Evolutionary conservation across 176 grass and related monocot species (phyloP).

Genomic region (Musa acuminata): DNA sequence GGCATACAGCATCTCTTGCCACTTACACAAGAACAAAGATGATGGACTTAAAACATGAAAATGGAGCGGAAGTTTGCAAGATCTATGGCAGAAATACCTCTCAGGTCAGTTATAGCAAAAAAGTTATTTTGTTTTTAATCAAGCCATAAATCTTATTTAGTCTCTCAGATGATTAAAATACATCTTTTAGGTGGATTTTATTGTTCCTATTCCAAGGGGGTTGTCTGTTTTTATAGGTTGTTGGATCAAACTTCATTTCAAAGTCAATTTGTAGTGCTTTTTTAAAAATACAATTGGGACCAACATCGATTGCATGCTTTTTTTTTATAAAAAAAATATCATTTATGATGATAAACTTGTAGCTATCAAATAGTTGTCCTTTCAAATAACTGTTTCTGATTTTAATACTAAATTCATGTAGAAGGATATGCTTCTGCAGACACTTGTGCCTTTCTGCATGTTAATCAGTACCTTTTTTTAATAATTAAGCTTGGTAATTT

Average conservation of each 20-base stretch:
- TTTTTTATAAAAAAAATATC: too few relatives aligned
- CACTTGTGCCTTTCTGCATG: background rate
- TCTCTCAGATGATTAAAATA: too few relatives aligned
- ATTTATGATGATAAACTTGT: background rate
- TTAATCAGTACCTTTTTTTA: background rate
- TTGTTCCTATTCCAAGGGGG: too few relatives aligned
- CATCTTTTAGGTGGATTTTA: too few relatives aligned
- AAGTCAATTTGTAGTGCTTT: too few relatives aligned
- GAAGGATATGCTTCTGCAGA: background rate
- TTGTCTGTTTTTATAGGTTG: too few relatives aligned
- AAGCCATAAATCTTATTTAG: background rate
- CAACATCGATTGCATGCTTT: too few relatives aligned
- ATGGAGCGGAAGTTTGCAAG: slow-evolving; percentile 54
- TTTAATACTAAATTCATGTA: too few relatives aligned
- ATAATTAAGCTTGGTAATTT: background rate
- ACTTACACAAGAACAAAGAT: slow-evolving; percentile 64
- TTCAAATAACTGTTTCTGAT: background rate
- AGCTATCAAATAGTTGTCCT: background rate
- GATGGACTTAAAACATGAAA: slow-evolving; percentile 72
- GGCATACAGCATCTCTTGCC: slow-evolving; percentile 66
- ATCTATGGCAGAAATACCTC: slow-evolving; percentile 50
- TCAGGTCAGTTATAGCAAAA: slow-evolving; percentile 36
- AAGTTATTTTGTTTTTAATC: background rate
- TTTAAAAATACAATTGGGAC: too few relatives aligned
- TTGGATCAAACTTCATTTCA: too few relatives aligned